These are phyloP conservation scores for Xylariaceae sp. DNA, from an alignment of 2,329 filamentous ascomycete species.

Conservation along the genomic window DNA sequence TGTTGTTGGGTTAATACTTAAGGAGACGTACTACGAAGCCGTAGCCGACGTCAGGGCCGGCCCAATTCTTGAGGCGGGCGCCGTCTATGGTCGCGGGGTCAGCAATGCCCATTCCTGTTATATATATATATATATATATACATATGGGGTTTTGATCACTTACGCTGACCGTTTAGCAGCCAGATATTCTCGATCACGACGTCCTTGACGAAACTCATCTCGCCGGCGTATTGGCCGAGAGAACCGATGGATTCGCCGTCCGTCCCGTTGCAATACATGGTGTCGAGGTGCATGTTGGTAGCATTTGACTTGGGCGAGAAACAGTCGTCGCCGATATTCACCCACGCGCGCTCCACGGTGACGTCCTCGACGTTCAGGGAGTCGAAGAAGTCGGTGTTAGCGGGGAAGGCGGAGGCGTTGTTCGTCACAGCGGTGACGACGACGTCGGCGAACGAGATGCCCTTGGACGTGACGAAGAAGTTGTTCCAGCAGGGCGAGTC, in stretches of 20 bases:
- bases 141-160: background rate
- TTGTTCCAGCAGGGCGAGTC: slow-evolving; percentile 63
- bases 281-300: slow-evolving; percentile 53
- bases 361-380: slow-evolving; percentile 54
- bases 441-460: slow-evolving; percentile 51
- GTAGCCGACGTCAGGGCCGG: slow-evolving; percentile 53
- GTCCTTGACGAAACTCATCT: slow-evolving; percentile 52
- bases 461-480: slow-evolving; percentile 55
- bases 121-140: too few species aligned
- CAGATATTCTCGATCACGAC: slow-evolving; percentile 58
- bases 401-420: slow-evolving; percentile 43
- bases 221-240: slow-evolving; percentile 53
- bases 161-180: slow-evolving; percentile 44
- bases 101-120: background rate
- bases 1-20: background rate
- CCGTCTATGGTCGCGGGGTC: slow-evolving; percentile 34
- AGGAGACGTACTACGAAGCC: slow-evolving; percentile 45
- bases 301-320: slow-evolving; percentile 59
- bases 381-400: slow-evolving; percentile 62
- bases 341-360: slow-evolving; percentile 46
- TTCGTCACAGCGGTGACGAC: slow-evolving; percentile 51
- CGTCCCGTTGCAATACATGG: slow-evolving; percentile 58
- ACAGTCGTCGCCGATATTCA: slow-evolving; percentile 57
- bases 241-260: slow-evolving; percentile 56
- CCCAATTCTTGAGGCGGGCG: slow-evolving; percentile 59